These are phyloP conservation scores for Pleochaeta shiraiana DNA, from an alignment of 2,329 filamentous ascomycete genomes.

Conservation along the genomic window DNA sequence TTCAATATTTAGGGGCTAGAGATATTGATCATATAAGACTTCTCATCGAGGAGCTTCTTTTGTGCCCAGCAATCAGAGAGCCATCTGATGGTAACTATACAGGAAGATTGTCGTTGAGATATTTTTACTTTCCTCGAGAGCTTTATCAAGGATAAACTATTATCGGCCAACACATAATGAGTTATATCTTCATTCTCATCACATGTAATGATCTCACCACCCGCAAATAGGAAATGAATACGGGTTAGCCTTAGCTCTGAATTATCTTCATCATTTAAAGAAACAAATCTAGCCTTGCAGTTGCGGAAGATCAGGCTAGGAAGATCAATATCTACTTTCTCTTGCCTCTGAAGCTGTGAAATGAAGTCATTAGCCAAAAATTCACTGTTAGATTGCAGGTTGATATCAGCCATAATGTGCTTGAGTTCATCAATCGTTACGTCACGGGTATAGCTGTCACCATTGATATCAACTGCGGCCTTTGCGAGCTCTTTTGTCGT, in stretches of 20 bases:
- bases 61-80: too few species aligned
- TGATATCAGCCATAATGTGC: slow-evolving; percentile 27
- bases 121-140: too few species aligned
- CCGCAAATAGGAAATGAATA: slow-evolving; percentile 45
- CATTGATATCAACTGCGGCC: slow-evolving; percentile 49
- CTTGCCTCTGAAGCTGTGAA: slow-evolving; percentile 31
- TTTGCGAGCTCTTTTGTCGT: slow-evolving; percentile 31
- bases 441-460: slow-evolving; percentile 66
- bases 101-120: too few species aligned
- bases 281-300: slow-evolving; percentile 21
- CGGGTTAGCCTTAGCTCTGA: slow-evolving; percentile 24
- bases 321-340: slow-evolving; percentile 28
- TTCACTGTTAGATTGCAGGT: slow-evolving; percentile 22
- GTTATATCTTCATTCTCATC: slow-evolving; percentile 36
- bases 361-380: slow-evolving; percentile 28
- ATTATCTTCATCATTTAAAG: slow-evolving; percentile 19
- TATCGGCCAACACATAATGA: slow-evolving; percentile 42
- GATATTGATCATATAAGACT: too few species aligned
- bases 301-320: slow-evolving; percentile 30
- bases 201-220: slow-evolving; percentile 33
- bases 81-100: too few species aligned
- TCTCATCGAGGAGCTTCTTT: too few species aligned
- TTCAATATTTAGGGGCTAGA: too few species aligned
- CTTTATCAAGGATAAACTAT: slow-evolving; percentile 22
- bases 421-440: slow-evolving; percentile 39